phyloP scores from a whole-genome alignment of 176 grass and related monocot genomes.

The Panicum miliaceum region DNA sequence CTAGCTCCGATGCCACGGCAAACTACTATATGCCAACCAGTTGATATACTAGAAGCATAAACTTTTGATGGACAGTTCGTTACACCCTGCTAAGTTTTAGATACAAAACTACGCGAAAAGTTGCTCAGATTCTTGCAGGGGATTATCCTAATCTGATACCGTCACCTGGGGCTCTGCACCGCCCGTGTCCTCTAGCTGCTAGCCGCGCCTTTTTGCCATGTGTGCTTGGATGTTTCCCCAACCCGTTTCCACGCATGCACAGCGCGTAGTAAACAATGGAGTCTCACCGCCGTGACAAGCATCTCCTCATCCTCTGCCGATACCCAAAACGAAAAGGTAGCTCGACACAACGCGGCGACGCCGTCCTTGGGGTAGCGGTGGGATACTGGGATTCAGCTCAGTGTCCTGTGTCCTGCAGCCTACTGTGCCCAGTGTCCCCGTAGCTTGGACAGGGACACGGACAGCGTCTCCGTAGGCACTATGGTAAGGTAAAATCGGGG shows the following conservation, averaged over 20 bases:
- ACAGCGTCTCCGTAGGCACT: not conserved
- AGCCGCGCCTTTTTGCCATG: slow-evolving; percentile 12
- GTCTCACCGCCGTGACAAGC: not conserved
- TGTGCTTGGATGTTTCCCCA: slow-evolving; percentile 3
- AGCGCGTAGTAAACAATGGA: slow-evolving; percentile 2
- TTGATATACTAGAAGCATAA: not conserved
- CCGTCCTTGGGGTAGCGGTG: too few species aligned
- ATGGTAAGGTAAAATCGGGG: slow-evolving; percentile 8
- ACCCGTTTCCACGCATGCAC: not conserved
- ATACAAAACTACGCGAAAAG: not conserved
- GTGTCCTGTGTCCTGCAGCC: not conserved
- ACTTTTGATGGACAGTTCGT: not conserved
- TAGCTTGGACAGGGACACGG: slow-evolving; percentile 15
- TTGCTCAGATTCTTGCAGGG: slow-evolving; percentile 18
- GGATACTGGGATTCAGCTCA: not conserved
- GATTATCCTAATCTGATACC: slow-evolving; percentile 7
- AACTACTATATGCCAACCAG: not conserved
- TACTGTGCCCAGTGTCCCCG: not conserved
- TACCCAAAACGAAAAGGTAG: not conserved
- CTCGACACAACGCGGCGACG: not conserved
- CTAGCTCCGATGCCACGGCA: too few species aligned
- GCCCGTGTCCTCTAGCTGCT: not conserved
- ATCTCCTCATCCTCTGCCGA: not conserved
- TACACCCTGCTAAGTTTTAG: not conserved
- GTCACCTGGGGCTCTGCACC: not conserved